phyloP scores from a whole-genome alignment of 164 flowering plant genomes.

The Annona cherimola region DNA sequence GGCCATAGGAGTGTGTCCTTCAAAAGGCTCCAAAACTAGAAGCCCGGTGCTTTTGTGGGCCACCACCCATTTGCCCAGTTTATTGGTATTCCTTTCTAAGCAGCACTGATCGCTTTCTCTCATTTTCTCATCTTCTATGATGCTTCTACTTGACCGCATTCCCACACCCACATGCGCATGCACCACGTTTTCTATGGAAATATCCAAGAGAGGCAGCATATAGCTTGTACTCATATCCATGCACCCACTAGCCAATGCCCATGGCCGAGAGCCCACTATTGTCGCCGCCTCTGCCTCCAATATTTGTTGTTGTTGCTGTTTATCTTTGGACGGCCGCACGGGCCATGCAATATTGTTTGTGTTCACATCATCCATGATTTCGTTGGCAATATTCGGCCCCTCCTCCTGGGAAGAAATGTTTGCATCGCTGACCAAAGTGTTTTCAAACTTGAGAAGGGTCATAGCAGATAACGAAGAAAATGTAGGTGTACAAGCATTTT shows the following conservation, averaged over 20 bases:
- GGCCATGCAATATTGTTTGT: no score
- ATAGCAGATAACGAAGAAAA: conserved; percentile 41
- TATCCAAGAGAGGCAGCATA: conserved; percentile 56
- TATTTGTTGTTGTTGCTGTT: no score
- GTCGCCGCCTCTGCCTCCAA: no score
- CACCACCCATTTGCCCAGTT: conserved; percentile 58
- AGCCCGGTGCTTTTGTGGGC: conserved; percentile 49
- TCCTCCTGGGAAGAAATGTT: conserved; percentile 1
- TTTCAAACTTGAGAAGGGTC: conserved; percentile 53
- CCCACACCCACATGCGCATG: no score
- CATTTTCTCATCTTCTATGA: conserved; percentile 29
- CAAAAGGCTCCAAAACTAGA: conserved; percentile 64
- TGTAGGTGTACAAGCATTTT: conserved; percentile 35
- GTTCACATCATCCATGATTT: conserved; percentile 16
- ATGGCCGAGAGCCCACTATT: conserved; percentile 10
- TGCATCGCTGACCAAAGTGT: conserved; percentile 16
- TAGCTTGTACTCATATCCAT: conserved; percentile 29
- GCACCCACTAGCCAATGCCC: conserved; percentile 4
- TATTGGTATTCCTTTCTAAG: conserved; percentile 46
- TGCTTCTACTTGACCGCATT: conserved; percentile 32
- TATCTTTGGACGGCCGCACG: conserved; percentile 35
- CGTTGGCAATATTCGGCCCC: conserved; percentile 24
- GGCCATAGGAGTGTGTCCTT: no score
- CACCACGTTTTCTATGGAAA: conserved; percentile 37
- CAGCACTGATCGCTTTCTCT: conserved; percentile 32